Base-by-base conservation (phyloP, 1,284 basidiomycete genomes). In the Cutaneotrichosporon spelunceum region DNA sequence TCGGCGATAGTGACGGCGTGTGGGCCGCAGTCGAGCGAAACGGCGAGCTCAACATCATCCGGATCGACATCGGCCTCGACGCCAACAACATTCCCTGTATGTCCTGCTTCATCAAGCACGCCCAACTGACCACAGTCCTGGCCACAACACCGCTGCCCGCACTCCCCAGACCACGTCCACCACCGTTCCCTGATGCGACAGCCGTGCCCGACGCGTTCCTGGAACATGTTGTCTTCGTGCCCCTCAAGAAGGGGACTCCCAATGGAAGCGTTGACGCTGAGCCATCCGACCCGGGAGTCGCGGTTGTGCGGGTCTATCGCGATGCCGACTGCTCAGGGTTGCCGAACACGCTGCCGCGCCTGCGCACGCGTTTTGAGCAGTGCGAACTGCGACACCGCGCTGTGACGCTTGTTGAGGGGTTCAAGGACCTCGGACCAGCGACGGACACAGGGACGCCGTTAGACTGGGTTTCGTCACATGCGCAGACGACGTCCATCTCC, bases 11-110 rank as follows among this genome's bases (percentile, higher is more conserved):
- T 57, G 57, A 70, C 24, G 72, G 69, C 10, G 70, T 74, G 4
- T 78, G 76, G 76, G 65, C 68, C 0, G 74, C 67, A 0, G 68
- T 70, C 36, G 71, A 72, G 54, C 54, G 44, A 4, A 65, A 66
- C n/a, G 70, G 67, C 14, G 65, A 70, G 45, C 48, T 67, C 1
- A 61, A 52, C 21, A 65, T 74, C 26, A 62, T 70, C 4, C 62
- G 70, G 13, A 67, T 70, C 21, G 72, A 75, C n/a, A 64, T 74
- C 11, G 73, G 72, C 4, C 54, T 64, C 26, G 66, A 73, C 44
- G 60, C 49, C 6, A 61, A 61, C 39, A 71, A 68, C 19, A 63
- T 53, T 14, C 67, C 64, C 19, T 72, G 74, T 76, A n/a, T 19
- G 39, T 42, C 19, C 52, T 64, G 56, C 71, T 62, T 6, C 29